phyloP scores from a whole-genome alignment of 192 early-diverging fungal species.

The Cetraspora pellucida region DNA sequence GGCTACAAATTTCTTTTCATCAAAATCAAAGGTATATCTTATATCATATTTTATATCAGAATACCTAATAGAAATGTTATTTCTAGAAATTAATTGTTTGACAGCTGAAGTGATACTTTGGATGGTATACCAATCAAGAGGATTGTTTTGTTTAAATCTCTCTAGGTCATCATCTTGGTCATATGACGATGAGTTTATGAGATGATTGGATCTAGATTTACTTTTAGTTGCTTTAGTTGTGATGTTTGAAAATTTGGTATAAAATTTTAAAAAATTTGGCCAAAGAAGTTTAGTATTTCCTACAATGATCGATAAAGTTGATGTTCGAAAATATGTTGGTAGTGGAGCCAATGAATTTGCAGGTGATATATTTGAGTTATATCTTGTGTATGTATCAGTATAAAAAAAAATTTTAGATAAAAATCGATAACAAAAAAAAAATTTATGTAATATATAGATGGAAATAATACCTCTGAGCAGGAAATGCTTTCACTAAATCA shows the following conservation, averaged over 20 bases:
- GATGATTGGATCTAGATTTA: background rate
- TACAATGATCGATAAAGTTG: constrained; percentile 7
- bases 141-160: background rate
- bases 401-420: background rate
- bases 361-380: background rate
- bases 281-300: constrained; percentile 18
- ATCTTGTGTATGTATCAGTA: background rate
- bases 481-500: constrained; percentile 12
- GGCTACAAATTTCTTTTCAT: constrained; percentile 5
- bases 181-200: background rate
- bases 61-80: background rate
- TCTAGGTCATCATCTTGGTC: background rate
- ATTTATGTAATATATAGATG: background rate
- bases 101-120: background rate
- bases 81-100: background rate
- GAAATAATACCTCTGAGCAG: constrained; percentile 3
- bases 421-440: background rate
- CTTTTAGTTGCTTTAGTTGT: background rate
- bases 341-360: background rate
- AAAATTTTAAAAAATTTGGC: background rate
- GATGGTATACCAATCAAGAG: background rate
- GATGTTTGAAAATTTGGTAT: background rate
- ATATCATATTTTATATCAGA: constrained; percentile 7
- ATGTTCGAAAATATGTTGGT: background rate
- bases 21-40: constrained; percentile 13